Evolutionary conservation across 2,329 filamentous ascomycete species (phyloP).

Genomic region (Aspergillus terreus): DNA sequence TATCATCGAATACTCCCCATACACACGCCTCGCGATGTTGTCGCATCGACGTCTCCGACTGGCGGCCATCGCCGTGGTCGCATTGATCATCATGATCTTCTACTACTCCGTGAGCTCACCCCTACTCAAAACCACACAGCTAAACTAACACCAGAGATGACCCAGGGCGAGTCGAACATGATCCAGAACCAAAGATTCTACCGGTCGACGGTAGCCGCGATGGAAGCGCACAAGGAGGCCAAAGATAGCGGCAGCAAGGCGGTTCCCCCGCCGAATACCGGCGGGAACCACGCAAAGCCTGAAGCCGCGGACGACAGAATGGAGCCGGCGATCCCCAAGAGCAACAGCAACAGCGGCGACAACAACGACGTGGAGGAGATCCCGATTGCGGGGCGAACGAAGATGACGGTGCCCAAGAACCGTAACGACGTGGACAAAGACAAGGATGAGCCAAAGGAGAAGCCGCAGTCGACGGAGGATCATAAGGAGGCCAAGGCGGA

Average conservation of each 20-base stretch:
- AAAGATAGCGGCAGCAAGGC: slow-evolving; percentile 51
- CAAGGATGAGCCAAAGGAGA: slow-evolving; percentile 54
- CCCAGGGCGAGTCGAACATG: slow-evolving; percentile 37
- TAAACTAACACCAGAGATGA: neutral
- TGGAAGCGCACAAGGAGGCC: slow-evolving; percentile 46
- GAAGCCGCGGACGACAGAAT: slow-evolving; percentile 35
- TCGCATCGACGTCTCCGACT: slow-evolving; percentile 67
- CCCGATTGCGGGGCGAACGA: slow-evolving; percentile 53
- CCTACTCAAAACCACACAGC: neutral
- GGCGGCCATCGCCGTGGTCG: slow-evolving; percentile 61
- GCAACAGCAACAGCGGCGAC: slow-evolving; percentile 31
- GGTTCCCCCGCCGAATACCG: slow-evolving; percentile 64
- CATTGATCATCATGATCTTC: slow-evolving; percentile 63
- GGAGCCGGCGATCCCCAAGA: slow-evolving; percentile 34
- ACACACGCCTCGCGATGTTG: slow-evolving; percentile 51
- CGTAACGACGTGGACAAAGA: slow-evolving; percentile 27
- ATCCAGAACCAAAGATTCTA: slow-evolving; percentile 51
- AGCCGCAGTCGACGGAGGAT: slow-evolving; percentile 21
- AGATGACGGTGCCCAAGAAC: slow-evolving; percentile 41
- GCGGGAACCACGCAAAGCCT: slow-evolving; percentile 47
- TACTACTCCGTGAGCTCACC: slow-evolving; percentile 64
- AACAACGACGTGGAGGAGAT: slow-evolving; percentile 42
- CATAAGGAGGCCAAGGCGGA: slow-evolving; percentile 57
- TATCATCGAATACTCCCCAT: neutral
- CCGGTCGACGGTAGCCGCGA: slow-evolving; percentile 51